Base-by-base conservation (phyloP, 2,329 filamentous ascomycete genomes). In the Cordyceps cateniannulata region DNA sequence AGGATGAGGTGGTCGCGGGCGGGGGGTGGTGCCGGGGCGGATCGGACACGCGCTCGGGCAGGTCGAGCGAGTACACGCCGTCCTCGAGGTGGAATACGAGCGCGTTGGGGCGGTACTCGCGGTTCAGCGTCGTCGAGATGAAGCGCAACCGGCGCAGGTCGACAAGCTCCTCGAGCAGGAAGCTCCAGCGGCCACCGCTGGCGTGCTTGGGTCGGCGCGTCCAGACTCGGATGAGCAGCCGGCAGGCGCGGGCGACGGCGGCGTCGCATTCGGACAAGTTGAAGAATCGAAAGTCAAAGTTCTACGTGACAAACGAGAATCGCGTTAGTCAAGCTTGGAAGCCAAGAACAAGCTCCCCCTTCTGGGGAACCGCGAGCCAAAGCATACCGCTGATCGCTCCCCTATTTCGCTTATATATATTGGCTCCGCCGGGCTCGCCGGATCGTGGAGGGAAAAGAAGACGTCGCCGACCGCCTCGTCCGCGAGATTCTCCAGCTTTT, bases 401-500 rank as follows among this genome's bases (percentile, higher is more conserved):
- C 87, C 83, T 24, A 89, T 80, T 75, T 98, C 93, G 69, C 92
- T 96, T 67, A 96, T 84, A 72, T 97, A 97, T n/a, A 97, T 76
- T 0, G 93, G 92, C 18, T 91, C 47, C 3, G 51, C 87, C 51
- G 81, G 74, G 56, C 85, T 75, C 3, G 76, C 83, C 1, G 83
- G 77, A 50, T 87, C 83, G 72, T 97, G 93, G 56, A 97, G 71
- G 3, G 91, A 90, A 73, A 96, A 95, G 80, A 96, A 97, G 18
- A 88, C 86, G 74, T 97, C 89, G n/a, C 88, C 91, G 74, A 95
- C 86, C 56, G 85, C 82, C 66, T 81, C 84, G 57, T 86, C 85
- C 29, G 89, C 84, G 8, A 90, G 82, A 65, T 87, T 81, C 72
- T 95, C 89, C 47, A 96, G 77, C 70, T 86, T 88, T 72, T 85